Conservation (phyloP, 106 monocot species). For the Dendrobium chrysotoxum region DNA sequence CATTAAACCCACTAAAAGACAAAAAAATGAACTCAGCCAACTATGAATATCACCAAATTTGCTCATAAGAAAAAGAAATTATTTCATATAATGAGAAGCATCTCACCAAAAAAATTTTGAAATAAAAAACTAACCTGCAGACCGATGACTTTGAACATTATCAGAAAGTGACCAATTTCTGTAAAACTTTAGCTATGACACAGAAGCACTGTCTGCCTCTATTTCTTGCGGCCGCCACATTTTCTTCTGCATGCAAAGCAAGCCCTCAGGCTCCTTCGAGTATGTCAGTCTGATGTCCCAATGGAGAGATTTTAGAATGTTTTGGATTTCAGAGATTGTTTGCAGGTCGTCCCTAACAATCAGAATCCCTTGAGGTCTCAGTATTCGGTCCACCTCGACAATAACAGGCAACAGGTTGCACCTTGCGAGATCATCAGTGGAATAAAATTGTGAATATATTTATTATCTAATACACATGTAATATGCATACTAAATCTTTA, state of each 20-base stretch:
- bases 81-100: background rate
- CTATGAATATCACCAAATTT: background rate
- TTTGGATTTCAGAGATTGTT: conserved; percentile 36
- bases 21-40: background rate
- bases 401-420: conserved; percentile 44
- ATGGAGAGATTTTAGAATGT: conserved; percentile 38
- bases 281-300: conserved; percentile 35
- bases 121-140: background rate
- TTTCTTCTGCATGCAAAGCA: conserved; percentile 49
- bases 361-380: conserved; percentile 53
- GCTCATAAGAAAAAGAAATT: background rate
- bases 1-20: too few relatives aligned
- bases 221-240: conserved; percentile 40
- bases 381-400: conserved; percentile 52
- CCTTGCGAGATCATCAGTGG: conserved; percentile 10
- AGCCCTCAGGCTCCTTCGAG: conserved; percentile 38
- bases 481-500: too few relatives aligned
- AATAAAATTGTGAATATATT: too few relatives aligned
- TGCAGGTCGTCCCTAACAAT: conserved; percentile 41
- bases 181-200: background rate
- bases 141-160: background rate
- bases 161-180: background rate
- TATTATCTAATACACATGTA: too few relatives aligned
- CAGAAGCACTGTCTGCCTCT: conserved; percentile 3
- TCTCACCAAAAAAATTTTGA: background rate